Evolutionary conservation across 2,329 filamentous ascomycete species (phyloP), one percentile per base, ranked within the genome.

Genomic region (Phoma herbarum): DNA sequence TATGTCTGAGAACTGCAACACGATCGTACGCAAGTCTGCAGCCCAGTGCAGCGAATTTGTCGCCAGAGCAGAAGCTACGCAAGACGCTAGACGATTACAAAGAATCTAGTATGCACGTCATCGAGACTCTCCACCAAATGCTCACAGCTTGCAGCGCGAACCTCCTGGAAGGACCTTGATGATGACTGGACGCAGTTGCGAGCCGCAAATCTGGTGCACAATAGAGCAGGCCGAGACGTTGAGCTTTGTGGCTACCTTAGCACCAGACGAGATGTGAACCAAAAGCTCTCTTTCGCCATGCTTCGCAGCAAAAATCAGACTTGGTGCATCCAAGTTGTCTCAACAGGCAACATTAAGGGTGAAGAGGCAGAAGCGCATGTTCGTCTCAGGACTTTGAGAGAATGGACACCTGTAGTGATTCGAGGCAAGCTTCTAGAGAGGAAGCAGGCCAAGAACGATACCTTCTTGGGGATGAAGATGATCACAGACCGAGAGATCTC

Each of bases 281-380:
- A 88, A 52, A 86, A 85, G 37, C 80, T 96, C 20, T 86, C 86
- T 2, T 97, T 97, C 71, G 88, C 88, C 46, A 84, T 89, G 49
- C 72, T 87, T 33, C 77, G 76, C 25, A 80, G 80, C 63, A 79
- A 75, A 49, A 76, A 75, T 23, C 79, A 82, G 68, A 73, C 66
- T 44, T 70, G 77, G 42, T 80, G 73, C 45, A 73, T 87, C 5
- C 84, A 86, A 59, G 67, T 86, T 8, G 77, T 85, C 16, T 83
- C 83, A 2, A 66, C 72, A 82, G 22, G 79, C 22, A 75, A 76
- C 31, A 52, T 46, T 0, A 61, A 68, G 50, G 70, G 67, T n/a
- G 39, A 59, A 22, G 66, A 63, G 42, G 60, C 66, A 46, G 62
- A 70, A 14, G 61, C 71, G 8, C 76, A 79, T 66, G 65, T 62